A percentile compares a stretch with the other conserved stretches of the same genome.
Conservation (phyloP, 176 grass and related monocot genomes). For the Microstegium vimineum region DNA sequence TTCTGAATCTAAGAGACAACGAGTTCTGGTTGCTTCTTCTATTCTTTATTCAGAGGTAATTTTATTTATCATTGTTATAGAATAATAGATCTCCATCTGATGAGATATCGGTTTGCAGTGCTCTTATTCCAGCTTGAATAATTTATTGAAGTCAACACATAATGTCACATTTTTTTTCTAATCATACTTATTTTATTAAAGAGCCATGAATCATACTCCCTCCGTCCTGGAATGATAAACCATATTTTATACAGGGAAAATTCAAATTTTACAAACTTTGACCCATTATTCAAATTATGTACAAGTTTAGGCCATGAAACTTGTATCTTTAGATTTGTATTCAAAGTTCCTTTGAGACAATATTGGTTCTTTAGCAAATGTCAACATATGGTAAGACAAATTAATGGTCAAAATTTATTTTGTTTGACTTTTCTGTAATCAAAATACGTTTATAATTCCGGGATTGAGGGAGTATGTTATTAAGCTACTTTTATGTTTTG, state of each 20-base stretch:
- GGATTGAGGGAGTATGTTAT: background rate
- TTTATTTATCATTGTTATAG: background rate
- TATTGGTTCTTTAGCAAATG: background rate
- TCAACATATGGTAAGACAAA: background rate
- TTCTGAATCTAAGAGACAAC: constrained; percentile 90
- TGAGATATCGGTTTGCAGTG: constrained; percentile 1
- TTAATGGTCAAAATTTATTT: background rate
- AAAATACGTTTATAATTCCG: background rate
- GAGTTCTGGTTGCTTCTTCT: constrained; percentile 89
- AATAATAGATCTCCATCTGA: constrained; percentile 26
- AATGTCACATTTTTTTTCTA: background rate
- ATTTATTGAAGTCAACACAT: constrained; percentile 3
- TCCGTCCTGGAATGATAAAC: background rate
- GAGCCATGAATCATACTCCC: background rate
- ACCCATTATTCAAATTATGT: background rate
- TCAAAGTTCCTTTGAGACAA: background rate
- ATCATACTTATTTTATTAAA: background rate
- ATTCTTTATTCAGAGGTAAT: constrained; percentile 96
- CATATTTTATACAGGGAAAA: background rate
- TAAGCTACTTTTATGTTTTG: background rate
- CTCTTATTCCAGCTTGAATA: background rate
- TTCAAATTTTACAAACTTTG: background rate
- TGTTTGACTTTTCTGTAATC: background rate
- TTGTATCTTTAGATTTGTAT: background rate
- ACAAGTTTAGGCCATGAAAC: background rate